Evolutionary conservation across 2,329 filamentous ascomycete species (phyloP).

Genomic region (Trichoderma citrinoviride): DNA sequence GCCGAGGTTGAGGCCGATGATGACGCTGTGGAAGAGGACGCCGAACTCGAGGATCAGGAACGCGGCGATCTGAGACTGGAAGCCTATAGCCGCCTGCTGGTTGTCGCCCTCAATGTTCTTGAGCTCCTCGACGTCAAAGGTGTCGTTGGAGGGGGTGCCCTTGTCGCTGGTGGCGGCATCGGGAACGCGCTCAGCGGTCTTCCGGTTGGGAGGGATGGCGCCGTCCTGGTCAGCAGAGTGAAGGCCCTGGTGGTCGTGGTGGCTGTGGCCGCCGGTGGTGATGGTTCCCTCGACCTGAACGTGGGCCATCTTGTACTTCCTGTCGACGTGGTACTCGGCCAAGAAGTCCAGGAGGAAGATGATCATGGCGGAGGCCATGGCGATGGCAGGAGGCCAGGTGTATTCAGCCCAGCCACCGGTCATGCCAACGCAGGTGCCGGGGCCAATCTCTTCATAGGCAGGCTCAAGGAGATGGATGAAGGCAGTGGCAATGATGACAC

Average conservation of each 20-base stretch:
- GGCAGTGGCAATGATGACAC: conserved; percentile 73
- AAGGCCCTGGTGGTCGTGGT: conserved; percentile 36
- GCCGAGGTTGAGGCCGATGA: conserved; percentile 61
- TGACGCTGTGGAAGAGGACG: conserved; percentile 62
- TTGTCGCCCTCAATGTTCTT: conserved; percentile 26
- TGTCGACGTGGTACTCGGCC: conserved; percentile 50
- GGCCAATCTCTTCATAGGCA: conserved; percentile 35
- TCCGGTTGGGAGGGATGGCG: neutral
- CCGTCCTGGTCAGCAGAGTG: conserved; percentile 43
- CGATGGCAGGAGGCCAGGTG: conserved; percentile 52
- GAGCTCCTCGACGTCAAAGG: conserved; percentile 26
- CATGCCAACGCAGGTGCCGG: conserved; percentile 42
- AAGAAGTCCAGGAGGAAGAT: conserved; percentile 52
- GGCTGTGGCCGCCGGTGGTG: conserved; percentile 21
- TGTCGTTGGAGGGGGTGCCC: conserved; percentile 22
- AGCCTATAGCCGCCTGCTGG: conserved; percentile 18
- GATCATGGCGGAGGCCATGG: conserved; percentile 45
- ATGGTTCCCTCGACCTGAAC: conserved; percentile 31
- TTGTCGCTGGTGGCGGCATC: conserved; percentile 19
- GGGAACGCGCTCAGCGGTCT: conserved; percentile 3
- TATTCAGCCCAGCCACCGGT: conserved; percentile 52
- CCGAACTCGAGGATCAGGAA: conserved; percentile 56
- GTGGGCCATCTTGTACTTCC: conserved; percentile 40
- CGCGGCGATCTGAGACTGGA: conserved; percentile 43
- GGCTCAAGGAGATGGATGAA: conserved; percentile 62